Evolutionary conservation across 1,139 yeast genomes (phyloP), one percentile per base, ranked within the genome.

Genomic region (Blastobotrys ciferrii): DNA sequence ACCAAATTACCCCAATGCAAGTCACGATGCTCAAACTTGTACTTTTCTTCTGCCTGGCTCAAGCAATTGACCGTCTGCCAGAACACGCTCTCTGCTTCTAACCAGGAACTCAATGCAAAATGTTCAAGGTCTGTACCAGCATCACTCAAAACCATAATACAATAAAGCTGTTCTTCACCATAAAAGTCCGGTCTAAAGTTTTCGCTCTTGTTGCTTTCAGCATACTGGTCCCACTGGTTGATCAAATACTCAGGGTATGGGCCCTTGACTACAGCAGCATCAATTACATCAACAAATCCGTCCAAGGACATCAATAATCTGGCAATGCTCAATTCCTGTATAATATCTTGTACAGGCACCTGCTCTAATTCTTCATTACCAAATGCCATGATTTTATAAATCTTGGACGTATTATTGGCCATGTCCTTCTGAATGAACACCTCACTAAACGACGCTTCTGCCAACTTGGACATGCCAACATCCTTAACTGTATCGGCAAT

Each of bases 11-110:
- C 82, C 74, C 83, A 73, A 54, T 80, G 83, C 52, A 83, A 65
- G 61, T 82, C 85, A 28, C 89, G 71, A 59, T 83, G 89, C 63
- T 83, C 89, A 64, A 82, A 82, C 53, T 75, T 71, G 52, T 69
- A 67, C 42, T 65, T 61, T 15, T 66, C 63, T 61, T 83, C 88
- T 1, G 79, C 83, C 5, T 63, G 64, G 20, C 77, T 72, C 32
- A 83, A 63, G 5, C 72, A 66, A n/a, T 68, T 63, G 1, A 72
- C 78, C 30, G 80, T 67, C 53, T 73, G 73, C 78, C 80, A 75
- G 56, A 83, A 79, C 1, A 83, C 72, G 11, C 66, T 66, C 45
- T 68, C 65, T 1, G 82, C 80, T 56, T 79, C 81, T 11, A 65
- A 62, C 84, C 84, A 81, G 35, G 71, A 69, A 20, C 59, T 59